Conservation (phyloP, 1,139 yeast genomes). For the Debaryomycetaceae sp. region DNA sequence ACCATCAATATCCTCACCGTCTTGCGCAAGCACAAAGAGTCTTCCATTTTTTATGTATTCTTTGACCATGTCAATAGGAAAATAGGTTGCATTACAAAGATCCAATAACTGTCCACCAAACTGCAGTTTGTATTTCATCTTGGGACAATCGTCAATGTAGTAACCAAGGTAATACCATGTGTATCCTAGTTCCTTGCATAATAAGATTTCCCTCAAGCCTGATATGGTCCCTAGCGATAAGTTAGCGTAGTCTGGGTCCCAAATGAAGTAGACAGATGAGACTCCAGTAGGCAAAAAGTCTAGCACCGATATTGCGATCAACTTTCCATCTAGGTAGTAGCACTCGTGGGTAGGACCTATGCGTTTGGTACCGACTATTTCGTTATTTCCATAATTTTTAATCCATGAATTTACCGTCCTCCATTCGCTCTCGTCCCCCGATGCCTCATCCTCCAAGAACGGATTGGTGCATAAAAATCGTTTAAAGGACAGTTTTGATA, state of each 20-base stretch:
- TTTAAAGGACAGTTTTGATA: slow-evolving; percentile 46
- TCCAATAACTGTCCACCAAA: slow-evolving; percentile 75
- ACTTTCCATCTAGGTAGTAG: slow-evolving; percentile 59
- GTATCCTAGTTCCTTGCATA: slow-evolving; percentile 40
- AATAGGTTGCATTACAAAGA: slow-evolving; percentile 43
- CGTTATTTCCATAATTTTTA: slow-evolving; percentile 12
- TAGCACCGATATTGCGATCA: slow-evolving; percentile 74
- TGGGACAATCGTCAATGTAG: slow-evolving; percentile 72
- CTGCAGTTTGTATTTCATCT: slow-evolving; percentile 78
- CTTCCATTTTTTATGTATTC: slow-evolving; percentile 34
- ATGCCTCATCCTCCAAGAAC: slow-evolving; percentile 28
- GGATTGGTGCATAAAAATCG: slow-evolving; percentile 75
- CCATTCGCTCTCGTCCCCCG: slow-evolving; percentile 28
- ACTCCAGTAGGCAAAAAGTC: slow-evolving; percentile 76
- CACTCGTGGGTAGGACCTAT: slow-evolving; percentile 69
- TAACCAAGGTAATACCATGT: slow-evolving; percentile 71
- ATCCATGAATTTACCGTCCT: slow-evolving; percentile 30
- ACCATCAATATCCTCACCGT: slow-evolving; percentile 3
- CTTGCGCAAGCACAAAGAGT: slow-evolving; percentile 35
- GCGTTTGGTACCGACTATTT: slow-evolving; percentile 10
- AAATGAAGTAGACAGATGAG: slow-evolving; percentile 82
- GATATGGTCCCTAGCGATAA: slow-evolving; percentile 76
- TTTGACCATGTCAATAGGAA: slow-evolving; percentile 36
- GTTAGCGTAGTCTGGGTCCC: slow-evolving; percentile 79
- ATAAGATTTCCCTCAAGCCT: slow-evolving; percentile 66